Evolutionary conservation across 805 yeast genomes (phyloP).

Genomic region (Diddensiella caesifluorescens): DNA sequence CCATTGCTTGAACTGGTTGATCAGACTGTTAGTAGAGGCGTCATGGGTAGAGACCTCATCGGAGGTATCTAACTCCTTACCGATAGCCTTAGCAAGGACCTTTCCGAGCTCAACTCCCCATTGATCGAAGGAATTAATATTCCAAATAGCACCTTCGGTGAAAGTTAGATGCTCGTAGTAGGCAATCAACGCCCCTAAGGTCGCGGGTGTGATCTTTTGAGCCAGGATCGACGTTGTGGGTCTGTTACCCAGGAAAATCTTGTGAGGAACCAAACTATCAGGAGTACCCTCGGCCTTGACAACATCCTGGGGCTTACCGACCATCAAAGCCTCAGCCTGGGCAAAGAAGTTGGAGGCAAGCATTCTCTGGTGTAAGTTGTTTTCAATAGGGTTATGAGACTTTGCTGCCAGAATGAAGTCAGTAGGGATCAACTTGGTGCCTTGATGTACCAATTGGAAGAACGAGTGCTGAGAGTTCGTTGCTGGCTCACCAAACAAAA

Average conservation of each 20-base stretch:
- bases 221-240: conserved; percentile 97
- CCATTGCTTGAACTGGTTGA: conserved; percentile 95
- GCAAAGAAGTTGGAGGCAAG: conserved; percentile 99
- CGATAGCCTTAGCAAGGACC: conserved; percentile 93
- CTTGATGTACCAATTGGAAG: conserved; percentile 99
- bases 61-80: conserved; percentile 72
- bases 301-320: conserved; percentile 76
- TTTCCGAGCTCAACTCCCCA: conserved; percentile 99
- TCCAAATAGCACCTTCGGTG: conserved; percentile 99
- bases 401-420: conserved; percentile 96
- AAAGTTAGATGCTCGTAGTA: conserved; percentile 97
- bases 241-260: conserved; percentile 95
- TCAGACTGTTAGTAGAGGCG: conserved; percentile 84
- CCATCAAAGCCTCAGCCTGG: conserved; percentile 95
- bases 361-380: conserved; percentile 94
- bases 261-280: conserved; percentile 86
- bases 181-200: conserved; percentile 93
- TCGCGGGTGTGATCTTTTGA: conserved; percentile 93
- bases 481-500: conserved; percentile 97
- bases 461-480: conserved; percentile 99
- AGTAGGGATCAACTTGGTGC: conserved; percentile 94
- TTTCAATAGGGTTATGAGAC: conserved; percentile 95
- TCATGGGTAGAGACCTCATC: conserved; percentile 66
- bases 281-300: conserved; percentile 87
- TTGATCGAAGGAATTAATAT: conserved; percentile 98